Conservation (phyloP, 2,329 filamentous ascomycete genomes). For the Nigrospora oryzae region DNA sequence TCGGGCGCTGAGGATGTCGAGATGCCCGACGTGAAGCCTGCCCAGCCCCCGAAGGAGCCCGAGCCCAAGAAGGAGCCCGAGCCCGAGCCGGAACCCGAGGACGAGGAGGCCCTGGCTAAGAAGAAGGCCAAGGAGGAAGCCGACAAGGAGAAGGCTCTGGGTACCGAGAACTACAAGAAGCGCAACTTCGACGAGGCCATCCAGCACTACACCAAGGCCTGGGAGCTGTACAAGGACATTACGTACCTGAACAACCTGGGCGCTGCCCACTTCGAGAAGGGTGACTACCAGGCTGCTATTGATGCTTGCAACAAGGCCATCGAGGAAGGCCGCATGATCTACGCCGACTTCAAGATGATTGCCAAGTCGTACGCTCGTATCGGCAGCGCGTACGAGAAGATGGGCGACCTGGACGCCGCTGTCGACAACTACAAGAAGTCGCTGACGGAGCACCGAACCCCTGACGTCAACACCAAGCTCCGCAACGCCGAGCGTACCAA, state of each 20-base stretch:
- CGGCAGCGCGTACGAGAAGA: conserved; percentile 86
- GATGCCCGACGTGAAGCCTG: conserved; percentile 61
- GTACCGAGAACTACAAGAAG: conserved; percentile 97
- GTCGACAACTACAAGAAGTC: conserved; percentile 89
- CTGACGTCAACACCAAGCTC: conserved; percentile 87
- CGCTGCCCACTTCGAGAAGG: conserved; percentile 92
- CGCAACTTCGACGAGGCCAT: conserved; percentile 93
- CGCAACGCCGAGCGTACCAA: conserved; percentile 84
- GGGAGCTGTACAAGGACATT: conserved; percentile 92
- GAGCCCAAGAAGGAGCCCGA: conserved; percentile 39
- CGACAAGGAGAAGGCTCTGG: conserved; percentile 88
- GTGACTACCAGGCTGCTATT: conserved; percentile 81
- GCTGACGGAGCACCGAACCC: conserved; percentile 91
- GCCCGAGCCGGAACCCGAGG: conserved; percentile 59
- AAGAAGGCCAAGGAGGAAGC: conserved; percentile 88
- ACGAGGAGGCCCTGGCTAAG: conserved; percentile 77
- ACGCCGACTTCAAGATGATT: conserved; percentile 96
- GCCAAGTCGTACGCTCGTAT: conserved; percentile 98
- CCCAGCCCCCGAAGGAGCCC: conserved; percentile 41
- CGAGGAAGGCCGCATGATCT: conserved; percentile 79
- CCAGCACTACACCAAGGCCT: conserved; percentile 87
- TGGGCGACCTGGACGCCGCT: conserved; percentile 69
- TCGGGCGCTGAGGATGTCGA: conserved; percentile 53
- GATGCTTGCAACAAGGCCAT: conserved; percentile 82
- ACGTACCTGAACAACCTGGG: conserved; percentile 96